Evolutionary conservation across 1,284 basidiomycete species (phyloP).

Genomic region (Abortiporus biennis): DNA sequence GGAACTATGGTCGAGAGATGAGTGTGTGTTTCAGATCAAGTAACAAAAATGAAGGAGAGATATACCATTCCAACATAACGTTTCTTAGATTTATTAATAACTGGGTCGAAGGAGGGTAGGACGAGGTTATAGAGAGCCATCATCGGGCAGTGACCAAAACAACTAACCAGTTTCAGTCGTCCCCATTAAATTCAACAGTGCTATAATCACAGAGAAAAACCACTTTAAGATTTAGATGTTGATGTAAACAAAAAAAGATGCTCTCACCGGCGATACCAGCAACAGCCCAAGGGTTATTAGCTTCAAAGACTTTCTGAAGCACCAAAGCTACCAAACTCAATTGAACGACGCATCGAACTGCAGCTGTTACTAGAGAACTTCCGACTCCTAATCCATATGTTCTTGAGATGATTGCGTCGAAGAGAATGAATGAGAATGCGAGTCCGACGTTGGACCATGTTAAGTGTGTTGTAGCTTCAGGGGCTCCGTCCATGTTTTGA

Average conservation of each 20-base stretch:
- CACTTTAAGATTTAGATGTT: background rate
- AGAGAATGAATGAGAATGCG: slow-evolving; percentile 66
- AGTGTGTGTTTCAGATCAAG: slow-evolving; percentile 1
- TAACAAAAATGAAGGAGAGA: slow-evolving; percentile 1
- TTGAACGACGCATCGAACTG: slow-evolving; percentile 71
- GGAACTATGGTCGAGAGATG: slow-evolving; percentile 45
- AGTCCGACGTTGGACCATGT: slow-evolving; percentile 69
- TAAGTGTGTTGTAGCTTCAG: slow-evolving; percentile 27
- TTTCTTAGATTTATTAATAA: slow-evolving; percentile 70
- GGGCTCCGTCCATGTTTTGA: background rate
- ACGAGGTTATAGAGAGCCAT: slow-evolving; percentile 19
- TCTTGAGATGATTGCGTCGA: slow-evolving; percentile 58
- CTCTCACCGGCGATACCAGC: slow-evolving; percentile 64
- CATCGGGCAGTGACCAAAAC: background rate
- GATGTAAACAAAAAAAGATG: background rate
- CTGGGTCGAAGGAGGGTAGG: slow-evolving; percentile 17
- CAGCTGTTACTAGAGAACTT: slow-evolving; percentile 59
- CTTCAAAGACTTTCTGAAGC: slow-evolving; percentile 70
- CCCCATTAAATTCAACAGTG: slow-evolving; percentile 67
- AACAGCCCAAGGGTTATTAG: slow-evolving; percentile 69
- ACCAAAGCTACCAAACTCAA: slow-evolving; percentile 67
- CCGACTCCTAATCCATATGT: slow-evolving; percentile 66
- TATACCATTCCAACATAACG: slow-evolving; percentile 70
- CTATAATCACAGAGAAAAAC: slow-evolving; percentile 24
- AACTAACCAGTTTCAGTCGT: slow-evolving; percentile 58